A percentile compares a stretch with the other conserved stretches of the same genome.
These are phyloP conservation scores for Aspergillus hiratsukae DNA, from an alignment of 2,329 filamentous ascomycete species.

Conservation along the genomic window DNA sequence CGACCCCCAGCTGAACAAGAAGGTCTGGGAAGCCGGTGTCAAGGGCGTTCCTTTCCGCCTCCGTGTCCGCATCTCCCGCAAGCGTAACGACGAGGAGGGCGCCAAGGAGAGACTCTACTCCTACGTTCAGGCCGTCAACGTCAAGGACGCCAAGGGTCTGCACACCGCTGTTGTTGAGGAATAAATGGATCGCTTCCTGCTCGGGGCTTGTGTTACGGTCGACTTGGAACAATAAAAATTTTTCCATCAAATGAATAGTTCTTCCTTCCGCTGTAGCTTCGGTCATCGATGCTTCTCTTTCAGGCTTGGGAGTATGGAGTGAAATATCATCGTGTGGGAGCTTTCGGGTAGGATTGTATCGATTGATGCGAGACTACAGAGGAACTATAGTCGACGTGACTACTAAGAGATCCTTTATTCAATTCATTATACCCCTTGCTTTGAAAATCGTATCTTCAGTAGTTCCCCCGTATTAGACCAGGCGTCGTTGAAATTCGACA, in stretches of 20 bases:
- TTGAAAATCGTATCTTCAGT: not conserved
- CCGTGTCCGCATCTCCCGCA: slow-evolving; percentile 96
- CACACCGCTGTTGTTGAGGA: slow-evolving; percentile 79
- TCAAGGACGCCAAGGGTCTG: slow-evolving; percentile 98
- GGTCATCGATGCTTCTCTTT: not conserved
- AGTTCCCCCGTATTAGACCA: not conserved
- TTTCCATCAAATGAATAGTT: not conserved
- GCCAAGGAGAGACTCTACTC: slow-evolving; percentile 99
- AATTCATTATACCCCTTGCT: not conserved
- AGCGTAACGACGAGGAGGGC: slow-evolving; percentile 99
- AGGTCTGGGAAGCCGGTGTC: slow-evolving; percentile 98
- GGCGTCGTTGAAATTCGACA: no score
- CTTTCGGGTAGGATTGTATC: not conserved
- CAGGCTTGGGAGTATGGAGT: not conserved
- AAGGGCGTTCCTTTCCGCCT: slow-evolving; percentile 98
- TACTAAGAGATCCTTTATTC: not conserved
- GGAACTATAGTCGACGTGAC: not conserved
- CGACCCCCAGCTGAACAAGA: slow-evolving; percentile 99
- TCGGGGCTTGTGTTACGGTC: not conserved
- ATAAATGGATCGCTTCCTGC: slow-evolving; percentile 32
- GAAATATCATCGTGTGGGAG: not conserved
- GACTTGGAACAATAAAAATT: not conserved
- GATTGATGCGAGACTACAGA: not conserved
- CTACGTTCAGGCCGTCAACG: slow-evolving; percentile 99
- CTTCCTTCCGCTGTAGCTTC: not conserved